Evolutionary conservation across 2,329 filamentous ascomycete genomes (phyloP), one percentile per base, ranked within the genome.

Genomic region (Cryphonectria carpinicola): DNA sequence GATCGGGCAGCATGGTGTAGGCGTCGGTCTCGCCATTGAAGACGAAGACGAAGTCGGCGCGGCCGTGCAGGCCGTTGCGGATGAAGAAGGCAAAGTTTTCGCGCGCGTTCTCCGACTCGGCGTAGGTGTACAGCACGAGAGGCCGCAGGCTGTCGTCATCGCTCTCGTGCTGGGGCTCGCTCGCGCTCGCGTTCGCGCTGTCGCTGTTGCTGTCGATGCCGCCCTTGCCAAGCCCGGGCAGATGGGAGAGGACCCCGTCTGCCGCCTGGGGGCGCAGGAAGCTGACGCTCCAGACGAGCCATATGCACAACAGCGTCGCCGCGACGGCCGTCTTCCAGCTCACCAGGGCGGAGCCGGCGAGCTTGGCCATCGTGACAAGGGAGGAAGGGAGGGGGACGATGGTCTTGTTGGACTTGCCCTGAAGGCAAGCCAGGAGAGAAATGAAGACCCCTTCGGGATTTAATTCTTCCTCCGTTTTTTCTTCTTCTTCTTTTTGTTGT

Each of bases 41-140:
- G 66, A 81, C 78, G 74, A 81, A 81, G 62, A 81, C 73, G 68
- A 81, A 81, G 69, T 81, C 79, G 49, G 79, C 79, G 2, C 70
- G 74, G 35, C 71, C 74, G 65, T 81, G 77, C 8, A 81, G 73
- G 14, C 77, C 80, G 66, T 81, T 76, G 8, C 71, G 67, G 43
- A 80, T 62, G 70, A 81, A 81, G 72, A 78, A 81, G 5, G 74
- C 43, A 19, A 80, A 68, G 73, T 80, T 81, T 37, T 74, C 72
- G n/a, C 75, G 76, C 28, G 75, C 75, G 37, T 72, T 71, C 1
- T 74, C 74, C 8, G 78, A 78, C 68, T 81, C 79, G 52, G 76
- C 75, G 71, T 78, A 81, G 7, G 76, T 76, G 66, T 81, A 81
- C 19, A 79, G 72, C n/a, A 80, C 75, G 37, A 80, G 72, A 4